Percentiles rank a stretch among this genome's conserved stretches.
Conservation (phyloP, 1,284 basidiomycete species). For the Naganishia sp. region DNA sequence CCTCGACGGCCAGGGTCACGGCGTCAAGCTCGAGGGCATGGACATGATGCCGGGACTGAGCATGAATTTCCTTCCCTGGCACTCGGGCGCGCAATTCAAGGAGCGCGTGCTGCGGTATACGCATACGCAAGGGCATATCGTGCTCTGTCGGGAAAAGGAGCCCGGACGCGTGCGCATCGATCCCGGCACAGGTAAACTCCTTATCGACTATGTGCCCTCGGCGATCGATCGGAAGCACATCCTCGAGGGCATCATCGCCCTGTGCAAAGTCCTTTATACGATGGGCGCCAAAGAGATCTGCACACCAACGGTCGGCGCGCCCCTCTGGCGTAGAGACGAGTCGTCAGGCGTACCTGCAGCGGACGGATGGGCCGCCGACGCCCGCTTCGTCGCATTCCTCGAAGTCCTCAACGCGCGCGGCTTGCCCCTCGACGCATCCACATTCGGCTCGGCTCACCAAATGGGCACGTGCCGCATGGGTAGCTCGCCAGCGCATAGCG, state of each 20-base stretch:
- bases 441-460: constrained; percentile 47
- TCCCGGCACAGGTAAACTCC: constrained; percentile 28
- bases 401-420: not conserved
- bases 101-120: constrained; percentile 42
- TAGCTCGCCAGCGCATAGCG: constrained; percentile 44
- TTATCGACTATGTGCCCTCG: constrained; percentile 53
- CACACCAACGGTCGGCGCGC: constrained; percentile 38
- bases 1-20: constrained; percentile 46
- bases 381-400: constrained; percentile 22
- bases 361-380: constrained; percentile 26
- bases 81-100: constrained; percentile 50
- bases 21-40: constrained; percentile 57
- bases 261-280: constrained; percentile 52
- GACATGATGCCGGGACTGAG: constrained; percentile 52
- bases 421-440: constrained; percentile 13
- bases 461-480: constrained; percentile 55
- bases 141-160: constrained; percentile 39
- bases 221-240: constrained; percentile 50
- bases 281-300: constrained; percentile 54
- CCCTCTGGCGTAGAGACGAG: constrained; percentile 20
- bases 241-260: constrained; percentile 50
- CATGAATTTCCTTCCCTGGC: constrained; percentile 48
- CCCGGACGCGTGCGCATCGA: constrained; percentile 52
- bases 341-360: not conserved
- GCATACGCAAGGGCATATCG: constrained; percentile 38